Evolutionary conservation across 108 stramenopile species (phyloP), one percentile per base, ranked within the genome.

Genomic region (Skeletonema menzelii): DNA sequence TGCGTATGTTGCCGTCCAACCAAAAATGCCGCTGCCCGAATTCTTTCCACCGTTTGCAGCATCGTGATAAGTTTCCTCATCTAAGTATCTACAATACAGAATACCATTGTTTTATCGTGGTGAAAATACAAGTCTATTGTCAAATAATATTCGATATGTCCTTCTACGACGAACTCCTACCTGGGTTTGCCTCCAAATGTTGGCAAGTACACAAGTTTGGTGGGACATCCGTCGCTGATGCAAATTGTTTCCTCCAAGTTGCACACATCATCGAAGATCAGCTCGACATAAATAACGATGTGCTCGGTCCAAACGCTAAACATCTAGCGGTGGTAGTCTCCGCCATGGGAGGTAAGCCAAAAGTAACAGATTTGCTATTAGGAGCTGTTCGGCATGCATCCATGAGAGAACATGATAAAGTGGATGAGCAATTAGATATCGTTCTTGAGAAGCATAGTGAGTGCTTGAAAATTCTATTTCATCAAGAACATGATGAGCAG

Each of bases 301-400:
- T 63, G 15, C 14, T 27, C 17, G 44, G 75, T 6, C 68, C 20
- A 13, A 38, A 56, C 3, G 20, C 70, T 0, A 34, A 62, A 34
- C 14, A 77, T 63, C 14, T 88, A 46, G 85, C 85, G 4, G 83
- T 91, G 4, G 91, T 95, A 2, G 15, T 15, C 6, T 90, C 89
- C 13, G 96, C 96, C 31, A 95, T 95, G 93, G 96, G 96, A 24
- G 96, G 95, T 3, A 95, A 94, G 68, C 96, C 94, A 42, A 97
- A 97, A 77, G 75, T 77, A 19, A 97, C 96, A 3, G 96, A 97
- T 86, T 64, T 97, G 62, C 72, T 97, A n/a, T 76, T 97, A 38
- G 56, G 75, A 31, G 76, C 86, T 5, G 96, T 95, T 4, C 38
- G 73, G 46, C 83, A 80, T 32, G 85, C 89, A 24, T 84, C 88